Conservation (phyloP, 2,329 filamentous ascomycete species). For the Coleophoma eucalyptorum region DNA sequence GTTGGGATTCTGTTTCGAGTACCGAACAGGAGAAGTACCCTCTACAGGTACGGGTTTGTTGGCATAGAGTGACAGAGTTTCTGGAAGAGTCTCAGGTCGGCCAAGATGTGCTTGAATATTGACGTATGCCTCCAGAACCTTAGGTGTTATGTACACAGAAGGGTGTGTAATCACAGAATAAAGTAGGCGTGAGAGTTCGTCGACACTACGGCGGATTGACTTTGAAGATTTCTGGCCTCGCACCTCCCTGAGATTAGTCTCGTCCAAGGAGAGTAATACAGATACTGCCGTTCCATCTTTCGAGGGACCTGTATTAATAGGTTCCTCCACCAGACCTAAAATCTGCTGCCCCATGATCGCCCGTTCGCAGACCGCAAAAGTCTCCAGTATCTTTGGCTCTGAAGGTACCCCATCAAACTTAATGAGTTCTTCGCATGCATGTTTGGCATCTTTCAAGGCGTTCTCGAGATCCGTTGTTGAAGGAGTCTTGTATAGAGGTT, state of each 20-base stretch:
- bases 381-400: slow-evolving; percentile 14
- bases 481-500: no score
- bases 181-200: slow-evolving; percentile 55
- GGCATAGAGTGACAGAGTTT: slow-evolving; percentile 78
- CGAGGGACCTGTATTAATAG: slow-evolving; percentile 4
- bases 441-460: slow-evolving; percentile 14
- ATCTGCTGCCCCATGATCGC: slow-evolving; percentile 7
- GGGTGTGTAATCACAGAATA: slow-evolving; percentile 69
- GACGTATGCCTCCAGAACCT: slow-evolving; percentile 71
- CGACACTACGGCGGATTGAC: slow-evolving; percentile 25
- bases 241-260: slow-evolving; percentile 15
- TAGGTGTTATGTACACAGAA: slow-evolving; percentile 74
- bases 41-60: slow-evolving; percentile 71
- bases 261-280: slow-evolving; percentile 44
- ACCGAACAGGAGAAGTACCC: slow-evolving; percentile 54
- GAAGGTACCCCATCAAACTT: slow-evolving; percentile 14
- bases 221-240: slow-evolving; percentile 11
- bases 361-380: slow-evolving; percentile 15
- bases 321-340: slow-evolving; percentile 17
- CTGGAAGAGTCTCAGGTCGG: slow-evolving; percentile 72
- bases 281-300: slow-evolving; percentile 40
- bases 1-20: slow-evolving; percentile 62
- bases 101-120: slow-evolving; percentile 70
- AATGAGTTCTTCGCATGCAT: slow-evolving; percentile 16
- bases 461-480: slow-evolving; percentile 11